Percentiles rank a stretch among this genome's conserved stretches.
Conservation (phyloP, 2,329 filamentous ascomycete species). For the Trichoderma sp. region DNA sequence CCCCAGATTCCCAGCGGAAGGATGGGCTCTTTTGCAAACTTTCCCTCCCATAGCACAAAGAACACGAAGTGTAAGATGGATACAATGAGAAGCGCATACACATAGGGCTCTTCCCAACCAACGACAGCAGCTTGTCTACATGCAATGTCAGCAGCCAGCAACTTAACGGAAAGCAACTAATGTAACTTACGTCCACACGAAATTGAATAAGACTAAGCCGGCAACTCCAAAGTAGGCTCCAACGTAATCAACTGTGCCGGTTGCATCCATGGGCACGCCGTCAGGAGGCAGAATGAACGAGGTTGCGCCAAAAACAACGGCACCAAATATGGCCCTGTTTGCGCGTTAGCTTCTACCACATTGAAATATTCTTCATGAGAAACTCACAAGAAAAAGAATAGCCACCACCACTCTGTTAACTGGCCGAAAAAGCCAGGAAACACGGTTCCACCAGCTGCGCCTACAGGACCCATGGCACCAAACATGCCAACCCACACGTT, state of each 20-base stretch:
- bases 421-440: conserved; percentile 42
- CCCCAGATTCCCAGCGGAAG: conserved; percentile 51
- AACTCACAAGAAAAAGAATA: conserved; percentile 25
- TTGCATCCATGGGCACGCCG: conserved; percentile 34
- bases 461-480: conserved; percentile 51
- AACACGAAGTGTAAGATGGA: conserved; percentile 38
- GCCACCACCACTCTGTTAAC: conserved; percentile 23
- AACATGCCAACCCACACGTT: conserved; percentile 53
- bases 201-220: conserved; percentile 52
- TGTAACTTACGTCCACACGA: conserved; percentile 54
- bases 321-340: neutral
- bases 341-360: neutral
- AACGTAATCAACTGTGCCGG: conserved; percentile 40
- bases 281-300: conserved; percentile 27
- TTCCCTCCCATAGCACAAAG: conserved; percentile 50
- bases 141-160: neutral
- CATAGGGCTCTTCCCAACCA: conserved; percentile 50
- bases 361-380: accelerated
- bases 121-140: conserved; percentile 47
- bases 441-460: conserved; percentile 48
- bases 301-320: neutral
- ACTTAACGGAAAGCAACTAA: neutral
- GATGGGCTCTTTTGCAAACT: conserved; percentile 46
- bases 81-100: conserved; percentile 45
- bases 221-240: conserved; percentile 46